Percentiles rank a stretch among this genome's conserved stretches.
Conservation (phyloP, 2,329 filamentous ascomycete species). For the Leptographium radiaticola region DNA sequence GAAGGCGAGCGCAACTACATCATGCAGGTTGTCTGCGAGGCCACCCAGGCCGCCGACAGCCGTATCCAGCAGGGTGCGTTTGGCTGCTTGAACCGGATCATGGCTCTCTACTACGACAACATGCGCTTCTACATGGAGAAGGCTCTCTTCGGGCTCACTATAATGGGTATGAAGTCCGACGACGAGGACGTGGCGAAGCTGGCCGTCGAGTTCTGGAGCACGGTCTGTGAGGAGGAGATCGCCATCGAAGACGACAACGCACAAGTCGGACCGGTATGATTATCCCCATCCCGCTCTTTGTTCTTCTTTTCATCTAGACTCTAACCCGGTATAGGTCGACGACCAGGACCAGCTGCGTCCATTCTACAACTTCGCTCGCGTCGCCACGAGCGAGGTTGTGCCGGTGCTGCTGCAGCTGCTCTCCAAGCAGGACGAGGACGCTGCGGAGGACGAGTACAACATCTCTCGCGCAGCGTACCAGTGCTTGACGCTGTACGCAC, state of each 20-base stretch:
- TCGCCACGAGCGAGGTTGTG: conserved; percentile 87
- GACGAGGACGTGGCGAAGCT: conserved; percentile 98
- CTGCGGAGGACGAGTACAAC: conserved; percentile 94
- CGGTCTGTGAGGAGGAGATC: conserved; percentile 98
- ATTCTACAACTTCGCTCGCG: conserved; percentile 90
- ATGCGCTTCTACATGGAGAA: conserved; percentile 99
- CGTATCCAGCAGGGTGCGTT: conserved; percentile 94
- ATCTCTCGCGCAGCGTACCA: conserved; percentile 90
- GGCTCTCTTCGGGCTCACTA: conserved; percentile 91
- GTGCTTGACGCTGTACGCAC: conserved; percentile 87
- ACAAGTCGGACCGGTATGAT: conserved; percentile 36
- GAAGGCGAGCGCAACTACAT: conserved; percentile 99
- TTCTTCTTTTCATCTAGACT: conserved; percentile 7
- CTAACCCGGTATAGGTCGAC: conserved; percentile 35
- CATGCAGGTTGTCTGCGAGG: conserved; percentile 99
- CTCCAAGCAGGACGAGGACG: conserved; percentile 96
- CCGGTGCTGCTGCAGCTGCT: conserved; percentile 80
- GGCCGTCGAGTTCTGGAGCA: conserved; percentile 98
- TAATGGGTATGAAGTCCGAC: conserved; percentile 95
- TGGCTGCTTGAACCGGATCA: conserved; percentile 95
- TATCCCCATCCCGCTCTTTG: neutral
- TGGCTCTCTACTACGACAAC: conserved; percentile 97
- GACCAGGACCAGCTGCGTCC: conserved; percentile 69
- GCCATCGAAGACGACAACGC: conserved; percentile 95
- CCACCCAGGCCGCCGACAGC: conserved; percentile 82